A percentile compares a stretch with the other conserved stretches of the same genome.
phyloP scores from a whole-genome alignment of 1,284 basidiomycete genomes.

The Moesziomyces sp. region DNA sequence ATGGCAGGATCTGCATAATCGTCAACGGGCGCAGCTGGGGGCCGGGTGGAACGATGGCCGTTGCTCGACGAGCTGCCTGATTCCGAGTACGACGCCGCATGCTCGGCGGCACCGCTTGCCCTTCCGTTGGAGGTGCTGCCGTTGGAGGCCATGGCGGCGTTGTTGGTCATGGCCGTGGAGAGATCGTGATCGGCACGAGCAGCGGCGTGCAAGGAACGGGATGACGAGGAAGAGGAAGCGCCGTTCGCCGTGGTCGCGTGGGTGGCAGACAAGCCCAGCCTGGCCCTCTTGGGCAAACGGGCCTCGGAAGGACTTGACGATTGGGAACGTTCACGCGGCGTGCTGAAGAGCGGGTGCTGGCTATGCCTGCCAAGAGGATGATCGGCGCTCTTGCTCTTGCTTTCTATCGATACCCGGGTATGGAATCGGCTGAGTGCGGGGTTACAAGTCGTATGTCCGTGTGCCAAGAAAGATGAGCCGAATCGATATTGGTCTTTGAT shows the following conservation, averaged over 20 bases:
- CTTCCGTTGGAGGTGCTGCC: slow-evolving; percentile 25
- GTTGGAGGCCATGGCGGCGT: slow-evolving; percentile 16
- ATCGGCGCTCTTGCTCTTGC: too few species aligned
- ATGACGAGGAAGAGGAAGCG: too few species aligned
- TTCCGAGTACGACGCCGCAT: slow-evolving; percentile 10
- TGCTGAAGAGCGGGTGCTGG: slow-evolving; percentile 28
- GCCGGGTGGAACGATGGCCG: slow-evolving; percentile 25
- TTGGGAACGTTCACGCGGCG: slow-evolving; percentile 28
- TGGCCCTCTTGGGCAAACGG: slow-evolving; percentile 31
- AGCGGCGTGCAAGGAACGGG: background rate
- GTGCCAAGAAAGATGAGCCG: too few species aligned
- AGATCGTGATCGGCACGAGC: background rate
- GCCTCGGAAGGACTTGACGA: slow-evolving; percentile 32
- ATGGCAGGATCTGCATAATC: slow-evolving; percentile 21
- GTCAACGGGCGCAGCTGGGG: slow-evolving; percentile 3
- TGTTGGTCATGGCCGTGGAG: slow-evolving; percentile 19
- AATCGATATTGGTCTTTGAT: too few species aligned
- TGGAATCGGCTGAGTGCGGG: too few species aligned
- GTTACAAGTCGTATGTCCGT: too few species aligned
- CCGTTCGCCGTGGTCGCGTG: slow-evolving; percentile 2
- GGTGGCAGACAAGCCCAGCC: slow-evolving; percentile 14
- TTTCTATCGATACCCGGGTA: too few species aligned
- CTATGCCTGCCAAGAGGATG: slow-evolving; percentile 26
- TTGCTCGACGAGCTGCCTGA: slow-evolving; percentile 20
- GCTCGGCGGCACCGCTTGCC: background rate